phyloP scores from a whole-genome alignment of 2,329 filamentous ascomycete genomes.

The Emergomyces orientalis region DNA sequence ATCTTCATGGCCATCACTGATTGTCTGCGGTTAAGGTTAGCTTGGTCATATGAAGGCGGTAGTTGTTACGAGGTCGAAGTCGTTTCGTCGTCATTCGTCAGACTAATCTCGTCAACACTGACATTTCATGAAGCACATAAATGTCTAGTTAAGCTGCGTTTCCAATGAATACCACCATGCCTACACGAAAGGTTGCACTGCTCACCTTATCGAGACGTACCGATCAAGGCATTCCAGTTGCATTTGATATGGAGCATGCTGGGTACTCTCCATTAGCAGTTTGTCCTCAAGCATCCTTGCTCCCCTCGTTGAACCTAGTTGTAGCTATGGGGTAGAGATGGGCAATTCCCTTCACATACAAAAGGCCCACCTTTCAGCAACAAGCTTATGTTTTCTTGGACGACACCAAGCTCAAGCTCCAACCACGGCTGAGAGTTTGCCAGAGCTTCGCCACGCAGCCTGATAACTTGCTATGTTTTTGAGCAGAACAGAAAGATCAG shows the following conservation, averaged over 20 bases:
- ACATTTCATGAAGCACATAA: not conserved
- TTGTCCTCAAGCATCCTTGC: not conserved
- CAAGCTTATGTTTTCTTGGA: not conserved
- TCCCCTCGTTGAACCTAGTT: not conserved
- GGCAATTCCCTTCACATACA: not conserved
- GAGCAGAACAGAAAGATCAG: not conserved
- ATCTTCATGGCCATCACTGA: too few species aligned
- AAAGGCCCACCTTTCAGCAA: not conserved
- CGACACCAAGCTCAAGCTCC: not conserved
- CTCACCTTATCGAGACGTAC: not conserved
- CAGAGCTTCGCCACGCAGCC: not conserved
- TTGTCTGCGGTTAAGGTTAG: not conserved
- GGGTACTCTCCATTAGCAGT: not conserved
- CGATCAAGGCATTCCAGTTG: not conserved
- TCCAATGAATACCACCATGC: not conserved
- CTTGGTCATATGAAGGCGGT: not conserved
- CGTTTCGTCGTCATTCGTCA: too few species aligned
- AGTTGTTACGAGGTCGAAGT: too few species aligned
- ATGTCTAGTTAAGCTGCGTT: not conserved
- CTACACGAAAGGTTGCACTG: not conserved
- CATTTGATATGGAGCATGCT: not conserved
- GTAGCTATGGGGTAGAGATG: not conserved
- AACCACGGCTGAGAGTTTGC: not conserved
- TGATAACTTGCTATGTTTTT: not conserved
- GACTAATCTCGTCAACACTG: too few species aligned